Conservation (phyloP, 129 eudicot species). For the Rutidosis leptorrhynchoides region DNA sequence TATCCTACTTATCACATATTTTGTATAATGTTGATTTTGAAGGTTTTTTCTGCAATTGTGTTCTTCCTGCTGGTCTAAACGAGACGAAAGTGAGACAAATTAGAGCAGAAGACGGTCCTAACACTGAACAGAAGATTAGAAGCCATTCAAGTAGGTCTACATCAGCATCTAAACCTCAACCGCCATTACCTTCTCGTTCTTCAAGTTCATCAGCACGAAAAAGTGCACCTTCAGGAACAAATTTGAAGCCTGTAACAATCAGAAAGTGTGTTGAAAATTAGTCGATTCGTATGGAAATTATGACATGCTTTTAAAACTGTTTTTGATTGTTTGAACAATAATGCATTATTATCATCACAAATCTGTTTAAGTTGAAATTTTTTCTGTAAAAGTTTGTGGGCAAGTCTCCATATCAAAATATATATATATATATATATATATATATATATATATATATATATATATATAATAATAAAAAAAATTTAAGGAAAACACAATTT, state of each 20-base stretch:
- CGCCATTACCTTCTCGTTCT: slow-evolving; percentile 32
- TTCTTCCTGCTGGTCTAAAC: slow-evolving; percentile 74
- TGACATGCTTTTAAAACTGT: slow-evolving; percentile 20
- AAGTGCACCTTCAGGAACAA: neutral
- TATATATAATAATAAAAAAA: no score
- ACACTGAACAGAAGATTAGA: slow-evolving; percentile 59
- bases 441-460: no score
- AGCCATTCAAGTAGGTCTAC: slow-evolving; percentile 64
- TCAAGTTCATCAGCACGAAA: slow-evolving; percentile 41
- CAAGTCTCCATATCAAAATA: no score
- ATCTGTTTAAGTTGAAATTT: slow-evolving; percentile 22
- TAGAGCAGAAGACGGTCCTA: slow-evolving; percentile 46
- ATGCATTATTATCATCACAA: slow-evolving; percentile 21
- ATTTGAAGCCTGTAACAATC: slow-evolving; percentile 5
- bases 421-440: no score
- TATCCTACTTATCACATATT: slow-evolving; percentile 15
- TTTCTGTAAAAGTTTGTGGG: slow-evolving; percentile 24
- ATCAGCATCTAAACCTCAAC: slow-evolving; percentile 43
- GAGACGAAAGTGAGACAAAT: slow-evolving; percentile 66
- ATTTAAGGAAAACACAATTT: no score
- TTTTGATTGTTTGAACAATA: slow-evolving; percentile 28
- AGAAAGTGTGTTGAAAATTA: slow-evolving; percentile 27
- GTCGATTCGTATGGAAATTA: slow-evolving; percentile 4
- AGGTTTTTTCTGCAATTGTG: slow-evolving; percentile 89
- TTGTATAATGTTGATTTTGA: slow-evolving; percentile 20